Percentiles rank a stretch among this genome's conserved stretches.
Conservation (phyloP, 345 rosid species). For the Boechera retrofracta region DNA sequence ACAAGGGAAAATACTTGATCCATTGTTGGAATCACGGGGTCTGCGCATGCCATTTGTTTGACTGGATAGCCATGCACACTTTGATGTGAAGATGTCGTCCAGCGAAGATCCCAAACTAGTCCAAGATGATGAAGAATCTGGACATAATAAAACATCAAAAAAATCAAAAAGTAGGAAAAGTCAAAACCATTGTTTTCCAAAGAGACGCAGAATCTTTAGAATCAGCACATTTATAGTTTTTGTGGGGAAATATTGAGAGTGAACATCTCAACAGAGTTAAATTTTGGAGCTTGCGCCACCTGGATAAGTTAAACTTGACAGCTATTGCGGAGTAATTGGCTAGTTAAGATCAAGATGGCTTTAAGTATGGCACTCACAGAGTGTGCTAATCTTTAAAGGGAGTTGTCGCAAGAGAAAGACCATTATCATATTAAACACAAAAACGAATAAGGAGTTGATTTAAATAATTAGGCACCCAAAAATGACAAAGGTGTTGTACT, state of each 20-base stretch:
- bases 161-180: slow-evolving; percentile 20
- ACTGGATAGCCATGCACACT: slow-evolving; percentile 43
- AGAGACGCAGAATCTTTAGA: not conserved
- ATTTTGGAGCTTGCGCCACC: slow-evolving; percentile 12
- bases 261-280: slow-evolving; percentile 16
- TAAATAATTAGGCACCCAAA: slow-evolving; percentile 22
- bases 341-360: slow-evolving; percentile 13
- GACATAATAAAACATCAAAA: slow-evolving; percentile 33
- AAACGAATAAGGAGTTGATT: not conserved
- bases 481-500: slow-evolving; percentile 15
- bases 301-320: slow-evolving; percentile 1
- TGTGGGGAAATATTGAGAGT: not conserved
- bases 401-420: not conserved
- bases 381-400: slow-evolving; percentile 3
- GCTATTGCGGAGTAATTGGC: slow-evolving; percentile 15
- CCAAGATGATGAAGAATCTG: slow-evolving; percentile 94
- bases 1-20: slow-evolving; percentile 59
- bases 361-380: slow-evolving; percentile 4
- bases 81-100: slow-evolving; percentile 60
- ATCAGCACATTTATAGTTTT: slow-evolving; percentile 20
- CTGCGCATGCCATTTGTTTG: slow-evolving; percentile 53
- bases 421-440: slow-evolving; percentile 14
- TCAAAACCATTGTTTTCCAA: slow-evolving; percentile 21
- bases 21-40: slow-evolving; percentile 67
- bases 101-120: slow-evolving; percentile 83